A percentile compares a stretch with the other conserved stretches of the same genome.
Conservation (phyloP, 164 flowering plant genomes). For the Platanus orientalis region DNA sequence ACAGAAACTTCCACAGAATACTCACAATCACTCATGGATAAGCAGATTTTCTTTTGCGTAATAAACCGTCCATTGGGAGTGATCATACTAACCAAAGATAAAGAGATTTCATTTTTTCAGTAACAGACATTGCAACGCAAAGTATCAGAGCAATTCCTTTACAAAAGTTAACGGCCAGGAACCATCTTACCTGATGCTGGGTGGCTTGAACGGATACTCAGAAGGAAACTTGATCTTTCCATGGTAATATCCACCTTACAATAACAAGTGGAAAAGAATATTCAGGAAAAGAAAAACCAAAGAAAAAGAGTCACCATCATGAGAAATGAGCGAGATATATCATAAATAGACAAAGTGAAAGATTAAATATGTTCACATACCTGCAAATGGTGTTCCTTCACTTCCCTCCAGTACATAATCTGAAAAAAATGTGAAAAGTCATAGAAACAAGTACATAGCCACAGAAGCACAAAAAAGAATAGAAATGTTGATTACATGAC, state of each 20-base stretch:
- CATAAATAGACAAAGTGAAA: neutral
- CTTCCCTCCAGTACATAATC: constrained; percentile 99
- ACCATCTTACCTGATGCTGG: constrained; percentile 67
- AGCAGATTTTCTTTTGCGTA: constrained; percentile 89
- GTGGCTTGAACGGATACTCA: constrained; percentile 96
- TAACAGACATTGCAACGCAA: neutral
- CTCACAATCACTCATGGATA: constrained; percentile 99
- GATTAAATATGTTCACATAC: constrained; percentile 23
- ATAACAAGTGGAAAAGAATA: constrained; percentile 4
- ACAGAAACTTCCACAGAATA: constrained; percentile 8
- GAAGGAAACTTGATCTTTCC: constrained; percentile 96
- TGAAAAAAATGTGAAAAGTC: no score
- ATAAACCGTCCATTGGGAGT: constrained; percentile 96
- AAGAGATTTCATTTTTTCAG: neutral
- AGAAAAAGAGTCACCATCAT: neutral
- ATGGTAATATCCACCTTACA: constrained; percentile 81
- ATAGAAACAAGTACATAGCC: no score
- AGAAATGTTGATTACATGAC: no score
- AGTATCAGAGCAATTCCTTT: neutral
- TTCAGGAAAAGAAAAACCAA: neutral
- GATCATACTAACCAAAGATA: constrained; percentile 57
- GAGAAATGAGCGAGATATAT: neutral
- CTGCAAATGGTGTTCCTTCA: constrained; percentile 92
- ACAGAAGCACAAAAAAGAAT: no score
- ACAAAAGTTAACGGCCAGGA: neutral